Evolutionary conservation across 73 alveolate species (phyloP), one percentile per base, ranked within the genome.

Genomic region (Blepharisma stoltei): DNA sequence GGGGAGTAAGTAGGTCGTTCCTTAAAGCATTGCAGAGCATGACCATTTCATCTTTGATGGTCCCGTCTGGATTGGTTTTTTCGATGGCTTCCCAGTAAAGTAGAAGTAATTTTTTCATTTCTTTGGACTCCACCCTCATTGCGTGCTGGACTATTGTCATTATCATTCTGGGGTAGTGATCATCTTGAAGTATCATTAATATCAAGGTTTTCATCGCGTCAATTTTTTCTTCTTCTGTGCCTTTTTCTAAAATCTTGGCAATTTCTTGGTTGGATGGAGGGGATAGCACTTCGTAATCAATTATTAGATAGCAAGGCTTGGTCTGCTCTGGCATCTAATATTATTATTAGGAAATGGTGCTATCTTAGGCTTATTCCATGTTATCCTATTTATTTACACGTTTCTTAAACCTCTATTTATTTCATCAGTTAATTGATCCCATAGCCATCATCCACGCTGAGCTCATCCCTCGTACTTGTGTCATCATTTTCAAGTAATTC

Each of bases 31-130:
- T 96, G 88, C 99, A 96, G 48, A 96, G 97, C 55, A 96, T 81
- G 23, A 92, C 93, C 90, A 96, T 92, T 83, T 96, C 99, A 54
- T 95, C 99, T 79, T 96, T 96, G 78, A 95, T 88, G 41, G 96
- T 65, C 6, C 99, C 99, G 76, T 96, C 97, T 41, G 92, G 80
- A 54, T 96, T 93, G 53, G 92, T 87, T 76, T 96, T 96, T 77
- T 96, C 99, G 18, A 96, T 90, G 23, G 91, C 95, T 92, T 96
- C 99, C 99, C 99, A 96, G 87, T 94, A 96, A 69, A 94, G 87
- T 55, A 96, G 86, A 48, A 94, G 81, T 27, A 96, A 85, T 91
- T 96, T 96, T 80, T 96, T 96, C 47, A 96, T 70, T 43, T 87
- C 93, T 55, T 94, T 97, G 54, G 87, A 84, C 65, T 91, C 97